Evolutionary conservation across 257 asterid species (phyloP), one percentile per base, ranked within the genome.

Genomic region (Asclepias syriaca): DNA sequence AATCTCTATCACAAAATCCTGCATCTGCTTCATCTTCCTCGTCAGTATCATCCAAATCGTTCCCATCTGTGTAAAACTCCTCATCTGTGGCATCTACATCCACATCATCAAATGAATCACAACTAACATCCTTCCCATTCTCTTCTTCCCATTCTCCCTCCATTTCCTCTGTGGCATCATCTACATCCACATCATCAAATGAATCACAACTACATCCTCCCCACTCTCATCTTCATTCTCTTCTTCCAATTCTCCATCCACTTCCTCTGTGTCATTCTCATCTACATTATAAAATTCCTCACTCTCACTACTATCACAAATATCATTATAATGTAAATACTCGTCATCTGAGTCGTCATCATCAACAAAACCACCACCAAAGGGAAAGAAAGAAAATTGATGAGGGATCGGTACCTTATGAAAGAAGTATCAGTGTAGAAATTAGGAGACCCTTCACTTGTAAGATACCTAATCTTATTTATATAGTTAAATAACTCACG

Each of bases 341-440:
- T 72, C 79, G 8, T 72, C 82, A 39, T 72, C 76, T 6, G 73
- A 77, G 3, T 74, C 76, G 39, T 72, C 70, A 4, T 79, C 88
- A 49, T 82, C 87, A 50, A 74, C 85, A 76, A 71, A 74, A 24
- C 55, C 80, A 69, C 54, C 81, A 80, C 76, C 85, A 76, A 76
- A 46, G 37, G 83, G 74, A 66, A 81, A 87, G 78, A 83, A 80
- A 80, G 70, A 76, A 68, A 74, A 46, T 72, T 75, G 84, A 63
- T 71, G 85, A 65, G 82, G 81, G 53, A 75, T 70, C 69, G 54
- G 51, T 79, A 71, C 83, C 86, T 86, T 79, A 76, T 84, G 86
- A 84, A 76, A 73, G 73, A 82, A 80, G 82, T 65, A 74, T 74
- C 70, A 59, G 81, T 57, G 70, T 66, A 68, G 69, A 80, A 73